phyloP scores from a whole-genome alignment of 2,329 filamentous ascomycete species.

The Penicillium sp. region DNA sequence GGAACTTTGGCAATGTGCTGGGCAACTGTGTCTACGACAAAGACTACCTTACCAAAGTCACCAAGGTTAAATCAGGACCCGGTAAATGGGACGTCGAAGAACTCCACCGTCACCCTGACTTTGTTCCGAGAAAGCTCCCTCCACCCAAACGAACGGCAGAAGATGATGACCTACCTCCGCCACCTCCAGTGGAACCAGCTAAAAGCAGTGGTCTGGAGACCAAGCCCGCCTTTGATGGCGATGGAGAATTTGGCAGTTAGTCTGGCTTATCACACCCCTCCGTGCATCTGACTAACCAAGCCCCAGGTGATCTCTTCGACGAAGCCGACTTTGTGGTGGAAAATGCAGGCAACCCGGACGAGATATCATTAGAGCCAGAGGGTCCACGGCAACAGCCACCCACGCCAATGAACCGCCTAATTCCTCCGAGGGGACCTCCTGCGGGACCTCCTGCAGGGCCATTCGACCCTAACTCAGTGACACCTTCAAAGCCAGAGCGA shows the following conservation, averaged over 20 bases:
- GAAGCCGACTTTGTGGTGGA: constrained; percentile 69
- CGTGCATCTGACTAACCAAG: constrained; percentile 15
- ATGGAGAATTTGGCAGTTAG: constrained; percentile 45
- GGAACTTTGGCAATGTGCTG: constrained; percentile 91
- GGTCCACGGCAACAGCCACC: constrained; percentile 25
- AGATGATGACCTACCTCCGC: constrained; percentile 49
- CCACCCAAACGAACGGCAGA: constrained; percentile 38
- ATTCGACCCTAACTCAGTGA: constrained; percentile 28
- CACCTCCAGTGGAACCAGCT: constrained; percentile 18
- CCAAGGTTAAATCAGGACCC: constrained; percentile 76
- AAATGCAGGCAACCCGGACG: constrained; percentile 69
- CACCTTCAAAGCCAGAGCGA: constrained; percentile 39
- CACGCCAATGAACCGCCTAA: constrained; percentile 22
- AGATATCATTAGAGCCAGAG: constrained; percentile 57
- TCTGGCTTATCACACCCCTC: not conserved
- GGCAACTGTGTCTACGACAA: constrained; percentile 99
- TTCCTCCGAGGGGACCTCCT: constrained; percentile 14
- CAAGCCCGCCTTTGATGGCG: constrained; percentile 33
- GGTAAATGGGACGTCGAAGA: constrained; percentile 73
- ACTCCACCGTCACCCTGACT: constrained; percentile 77
- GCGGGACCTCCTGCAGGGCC: constrained; percentile 15
- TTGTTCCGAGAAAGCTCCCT: constrained; percentile 51
- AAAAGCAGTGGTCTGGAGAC: constrained; percentile 31
- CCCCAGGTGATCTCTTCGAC: constrained; percentile 60
- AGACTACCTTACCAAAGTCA: constrained; percentile 83